Conservation (phyloP, 768 basidiomycete genomes). For the Gyrodon lividus region DNA sequence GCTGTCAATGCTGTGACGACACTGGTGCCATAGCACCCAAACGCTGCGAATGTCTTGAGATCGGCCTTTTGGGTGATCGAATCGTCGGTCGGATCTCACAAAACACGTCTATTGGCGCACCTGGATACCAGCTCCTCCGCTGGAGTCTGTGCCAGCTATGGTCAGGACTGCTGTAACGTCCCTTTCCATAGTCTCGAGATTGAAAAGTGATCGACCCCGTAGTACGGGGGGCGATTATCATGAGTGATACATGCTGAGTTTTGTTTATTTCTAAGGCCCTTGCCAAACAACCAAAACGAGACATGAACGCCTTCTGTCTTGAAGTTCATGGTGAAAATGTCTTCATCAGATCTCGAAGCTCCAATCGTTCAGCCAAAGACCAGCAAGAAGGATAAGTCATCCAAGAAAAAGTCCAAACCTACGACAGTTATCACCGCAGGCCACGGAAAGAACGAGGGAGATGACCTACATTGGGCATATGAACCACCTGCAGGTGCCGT, state of each 20-base stretch:
- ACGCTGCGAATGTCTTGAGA: constrained; percentile 79
- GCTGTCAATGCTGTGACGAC: constrained; percentile 86
- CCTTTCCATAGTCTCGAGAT: constrained; percentile 4
- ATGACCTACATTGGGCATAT: constrained; percentile 58
- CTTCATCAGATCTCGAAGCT: constrained; percentile 22
- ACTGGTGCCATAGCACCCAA: constrained; percentile 76
- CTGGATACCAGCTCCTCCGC: constrained; percentile 90
- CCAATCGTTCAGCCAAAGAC: constrained; percentile 2
- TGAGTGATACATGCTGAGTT: not conserved
- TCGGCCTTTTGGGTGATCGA: constrained; percentile 59
- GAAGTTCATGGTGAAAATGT: constrained; percentile 12
- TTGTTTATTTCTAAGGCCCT: constrained; percentile 28
- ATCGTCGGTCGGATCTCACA: not conserved
- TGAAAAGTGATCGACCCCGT: not conserved
- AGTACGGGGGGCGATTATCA: not conserved
- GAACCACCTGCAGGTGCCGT: constrained; percentile 54
- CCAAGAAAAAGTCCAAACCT: constrained; percentile 8
- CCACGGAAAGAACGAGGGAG: constrained; percentile 51
- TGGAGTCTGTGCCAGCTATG: constrained; percentile 79
- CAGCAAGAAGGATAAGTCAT: constrained; percentile 16
- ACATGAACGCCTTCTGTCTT: not conserved
- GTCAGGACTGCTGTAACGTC: constrained; percentile 49
- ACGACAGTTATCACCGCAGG: constrained; percentile 11
- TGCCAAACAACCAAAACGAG: constrained; percentile 28
- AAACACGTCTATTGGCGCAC: constrained; percentile 34